Percentiles rank a stretch among this genome's conserved stretches.
These are phyloP conservation scores for Rubus parviflorus DNA, from an alignment of 306 rosid genomes.

Conservation along the genomic window DNA sequence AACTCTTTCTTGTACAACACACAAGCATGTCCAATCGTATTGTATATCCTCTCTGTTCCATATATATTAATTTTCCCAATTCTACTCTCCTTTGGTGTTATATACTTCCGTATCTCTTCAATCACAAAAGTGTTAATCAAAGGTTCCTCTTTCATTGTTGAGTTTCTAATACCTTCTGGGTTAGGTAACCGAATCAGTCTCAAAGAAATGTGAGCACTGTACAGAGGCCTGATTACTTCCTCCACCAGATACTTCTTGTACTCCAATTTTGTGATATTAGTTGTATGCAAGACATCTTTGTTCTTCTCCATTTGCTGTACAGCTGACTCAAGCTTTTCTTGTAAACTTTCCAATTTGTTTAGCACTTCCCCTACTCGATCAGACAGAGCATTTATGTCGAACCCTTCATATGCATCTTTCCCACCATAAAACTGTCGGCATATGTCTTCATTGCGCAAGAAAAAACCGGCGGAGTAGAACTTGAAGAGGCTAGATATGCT, in stretches of 20 bases:
- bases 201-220: slow-evolving; percentile 62
- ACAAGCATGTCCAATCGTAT: slow-evolving; percentile 92
- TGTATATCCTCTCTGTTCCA: slow-evolving; percentile 59
- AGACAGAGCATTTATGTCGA: slow-evolving; percentile 59
- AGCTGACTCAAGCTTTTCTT: slow-evolving; percentile 63
- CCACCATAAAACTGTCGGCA: slow-evolving; percentile 51
- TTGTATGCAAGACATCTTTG: slow-evolving; percentile 36
- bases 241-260: slow-evolving; percentile 59
- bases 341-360: slow-evolving; percentile 54
- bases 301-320: slow-evolving; percentile 59
- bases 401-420: slow-evolving; percentile 44
- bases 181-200: slow-evolving; percentile 67
- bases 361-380: slow-evolving; percentile 67
- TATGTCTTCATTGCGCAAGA: slow-evolving; percentile 58
- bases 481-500: slow-evolving; percentile 58
- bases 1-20: slow-evolving; percentile 62
- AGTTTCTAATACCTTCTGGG: slow-evolving; percentile 46
- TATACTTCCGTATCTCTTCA: slow-evolving; percentile 87
- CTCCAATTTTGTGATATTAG: slow-evolving; percentile 38
- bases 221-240: slow-evolving; percentile 78
- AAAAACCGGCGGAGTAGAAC: slow-evolving; percentile 76
- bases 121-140: slow-evolving; percentile 65
- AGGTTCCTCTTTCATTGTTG: slow-evolving; percentile 63
- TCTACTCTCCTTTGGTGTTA: slow-evolving; percentile 80
- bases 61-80: slow-evolving; percentile 56